Conservation (phyloP, 2,329 filamentous ascomycete species). For the Hypoxylon sp. region DNA sequence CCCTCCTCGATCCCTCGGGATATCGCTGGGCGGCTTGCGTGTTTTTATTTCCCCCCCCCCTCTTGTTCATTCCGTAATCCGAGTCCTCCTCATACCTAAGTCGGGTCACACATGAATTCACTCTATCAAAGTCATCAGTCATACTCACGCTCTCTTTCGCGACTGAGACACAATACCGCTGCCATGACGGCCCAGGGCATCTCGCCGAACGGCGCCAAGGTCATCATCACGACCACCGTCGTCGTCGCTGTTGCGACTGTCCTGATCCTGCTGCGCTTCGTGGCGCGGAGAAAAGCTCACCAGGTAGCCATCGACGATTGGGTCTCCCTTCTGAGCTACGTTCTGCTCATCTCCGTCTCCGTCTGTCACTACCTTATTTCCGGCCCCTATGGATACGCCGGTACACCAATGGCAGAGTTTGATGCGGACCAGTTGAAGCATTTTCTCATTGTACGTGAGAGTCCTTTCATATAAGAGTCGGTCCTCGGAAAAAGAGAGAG, state of each 20-base stretch:
- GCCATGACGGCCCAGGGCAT: neutral
- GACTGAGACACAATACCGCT: no score
- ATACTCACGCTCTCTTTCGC: no score
- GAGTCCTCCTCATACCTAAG: no score
- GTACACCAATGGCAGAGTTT: neutral
- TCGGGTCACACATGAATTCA: no score
- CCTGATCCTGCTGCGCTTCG: neutral
- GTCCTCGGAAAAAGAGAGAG: no score
- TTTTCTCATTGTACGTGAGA: neutral
- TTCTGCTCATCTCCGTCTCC: neutral
- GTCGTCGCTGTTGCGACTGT: neutral
- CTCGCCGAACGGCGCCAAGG: neutral
- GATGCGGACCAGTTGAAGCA: neutral
- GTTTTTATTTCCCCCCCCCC: no score
- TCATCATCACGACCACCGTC: neutral
- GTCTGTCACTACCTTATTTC: neutral
- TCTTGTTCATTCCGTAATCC: no score
- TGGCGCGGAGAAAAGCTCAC: neutral
- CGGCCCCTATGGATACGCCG: neutral
- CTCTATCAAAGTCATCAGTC: no score
- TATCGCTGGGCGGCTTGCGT: no score
- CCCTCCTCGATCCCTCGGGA: no score
- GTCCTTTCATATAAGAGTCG: neutral
- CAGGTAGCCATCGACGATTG: neutral
- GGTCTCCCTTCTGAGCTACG: neutral